These are phyloP conservation scores for Cubamyces sp. DNA, from an alignment of 768 basidiomycete species.

Conservation along the genomic window DNA sequence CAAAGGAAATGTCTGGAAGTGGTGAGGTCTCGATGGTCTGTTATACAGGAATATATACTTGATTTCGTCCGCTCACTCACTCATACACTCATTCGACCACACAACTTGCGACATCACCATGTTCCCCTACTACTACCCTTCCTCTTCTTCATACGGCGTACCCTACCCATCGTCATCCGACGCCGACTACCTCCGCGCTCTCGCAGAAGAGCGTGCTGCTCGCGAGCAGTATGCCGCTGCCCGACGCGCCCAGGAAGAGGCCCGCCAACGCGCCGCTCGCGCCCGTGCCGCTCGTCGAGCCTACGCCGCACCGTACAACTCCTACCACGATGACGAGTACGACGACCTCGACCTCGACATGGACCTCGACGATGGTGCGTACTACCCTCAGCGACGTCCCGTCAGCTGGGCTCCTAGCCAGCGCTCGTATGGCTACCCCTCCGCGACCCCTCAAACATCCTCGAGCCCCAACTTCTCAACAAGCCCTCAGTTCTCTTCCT, in stretches of 20 bases:
- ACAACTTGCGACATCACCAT: slow-evolving; percentile 11
- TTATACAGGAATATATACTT: background rate
- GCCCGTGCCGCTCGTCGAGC: slow-evolving; percentile 32
- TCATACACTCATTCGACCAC: slow-evolving; percentile 1
- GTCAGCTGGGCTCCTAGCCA: slow-evolving; percentile 12
- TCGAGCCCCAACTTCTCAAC: background rate
- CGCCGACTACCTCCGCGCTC: slow-evolving; percentile 32
- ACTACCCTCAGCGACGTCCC: slow-evolving; percentile 10
- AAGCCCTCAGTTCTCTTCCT: slow-evolving; percentile 4
- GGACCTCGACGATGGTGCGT: slow-evolving; percentile 15
- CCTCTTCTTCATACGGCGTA: slow-evolving; percentile 17
- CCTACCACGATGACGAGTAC: slow-evolving; percentile 30
- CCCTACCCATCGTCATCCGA: slow-evolving; percentile 26
- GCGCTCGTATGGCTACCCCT: slow-evolving; percentile 11
- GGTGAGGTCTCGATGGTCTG: background rate
- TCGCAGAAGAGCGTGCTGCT: slow-evolving; percentile 36
- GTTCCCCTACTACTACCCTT: slow-evolving; percentile 19
- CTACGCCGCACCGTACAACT: slow-evolving; percentile 28
- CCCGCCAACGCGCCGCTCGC: slow-evolving; percentile 34
- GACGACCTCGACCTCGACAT: slow-evolving; percentile 23
- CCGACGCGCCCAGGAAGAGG: slow-evolving; percentile 34
- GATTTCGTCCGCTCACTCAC: background rate
- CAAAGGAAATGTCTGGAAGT: slow-evolving; percentile 11
- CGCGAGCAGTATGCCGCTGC: slow-evolving; percentile 33
- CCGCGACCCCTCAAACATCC: background rate